Evolutionary conservation across 2,329 filamentous ascomycete species (phyloP), one percentile per base, ranked within the genome.

Genomic region (Arthroderma sp.): DNA sequence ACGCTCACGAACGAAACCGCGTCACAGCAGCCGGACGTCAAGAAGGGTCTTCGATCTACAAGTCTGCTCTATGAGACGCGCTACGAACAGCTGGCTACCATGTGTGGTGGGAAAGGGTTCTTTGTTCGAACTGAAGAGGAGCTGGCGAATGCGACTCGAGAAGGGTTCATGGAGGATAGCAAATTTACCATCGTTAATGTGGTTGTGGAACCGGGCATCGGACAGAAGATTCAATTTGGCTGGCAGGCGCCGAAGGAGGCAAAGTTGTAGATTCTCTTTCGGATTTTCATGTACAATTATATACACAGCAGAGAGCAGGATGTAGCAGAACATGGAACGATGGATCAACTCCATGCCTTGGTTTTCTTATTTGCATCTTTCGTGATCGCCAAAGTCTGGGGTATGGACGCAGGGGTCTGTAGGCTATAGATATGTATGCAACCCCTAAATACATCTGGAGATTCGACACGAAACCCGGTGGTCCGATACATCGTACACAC

Each of bases 81-180:
- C 10, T 78, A 77, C 54, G 68, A 77, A 54, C 71, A 70, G 53
- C 56, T 77, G 36, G 72, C 72, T 1, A 66, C 72, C 44, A 72
- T 71, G 61, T 71, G 70, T 46, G 73, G 74, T 5, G 74, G 73
- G 1, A 65, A 66, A 42, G 74, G 74, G 3, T 72, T 64, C 50
- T 61, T 73, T 44, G 72, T 72, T 2, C 59, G 69, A 36, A 73
- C 66, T 9, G 65, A 72, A n/a, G 63, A 70, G 38, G 72, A 76
- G 53, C 56, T 78, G 47, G 63, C 62, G 47, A 58, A 54, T 43
- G 73, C 72, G n/a, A 72, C 71, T 5, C 58, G 66, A 45, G 65
- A 68, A 44, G 74, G 73, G 0, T 77, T 70, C 51, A 56, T 62
- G 47, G 64, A 66, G 6, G 65, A 52, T 9, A 56, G 58, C 30